These are phyloP conservation scores for Penicillium manginii DNA, from an alignment of 495 filamentous ascomycete genomes.

Conservation along the genomic window DNA sequence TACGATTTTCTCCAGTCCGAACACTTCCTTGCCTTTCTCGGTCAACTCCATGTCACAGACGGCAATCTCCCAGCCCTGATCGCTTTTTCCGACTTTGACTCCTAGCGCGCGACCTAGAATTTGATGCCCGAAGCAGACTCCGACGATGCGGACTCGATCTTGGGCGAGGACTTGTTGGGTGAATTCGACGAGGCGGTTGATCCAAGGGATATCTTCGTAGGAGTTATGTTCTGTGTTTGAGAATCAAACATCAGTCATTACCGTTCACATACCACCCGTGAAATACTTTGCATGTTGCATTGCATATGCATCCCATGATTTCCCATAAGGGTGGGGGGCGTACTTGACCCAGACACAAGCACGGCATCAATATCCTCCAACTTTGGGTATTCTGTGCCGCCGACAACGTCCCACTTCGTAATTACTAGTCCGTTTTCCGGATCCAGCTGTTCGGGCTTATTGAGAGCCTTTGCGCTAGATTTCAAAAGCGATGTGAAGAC, in stretches of 20 bases:
- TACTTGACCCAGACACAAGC: constrained; percentile 75
- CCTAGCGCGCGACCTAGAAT: constrained; percentile 81
- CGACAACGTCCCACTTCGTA: constrained; percentile 69
- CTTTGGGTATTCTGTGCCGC: constrained; percentile 61
- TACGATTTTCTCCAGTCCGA: constrained; percentile 71
- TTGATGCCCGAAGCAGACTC: constrained; percentile 91
- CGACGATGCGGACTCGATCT: constrained; percentile 67
- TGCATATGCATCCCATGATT: neutral
- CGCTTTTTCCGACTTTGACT: constrained; percentile 65
- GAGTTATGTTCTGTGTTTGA: constrained; percentile 54
- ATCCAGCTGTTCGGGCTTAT: constrained; percentile 34
- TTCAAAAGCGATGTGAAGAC: constrained; percentile 69
- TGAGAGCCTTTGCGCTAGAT: constrained; percentile 48
- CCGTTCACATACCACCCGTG: too few relatives aligned
- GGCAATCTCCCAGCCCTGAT: constrained; percentile 78
- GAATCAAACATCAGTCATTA: too few relatives aligned
- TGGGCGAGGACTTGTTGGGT: constrained; percentile 60
- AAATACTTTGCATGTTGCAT: neutral
- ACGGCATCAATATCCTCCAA: constrained; percentile 79
- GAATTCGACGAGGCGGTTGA: constrained; percentile 73
- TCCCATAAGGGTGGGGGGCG: constrained; percentile 14
- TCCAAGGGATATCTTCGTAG: constrained; percentile 76
- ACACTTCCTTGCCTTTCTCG: constrained; percentile 70
- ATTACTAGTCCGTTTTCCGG: constrained; percentile 58
- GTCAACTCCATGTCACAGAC: constrained; percentile 74